Evolutionary conservation across 148 eudicot species (phyloP), one percentile per base, ranked within the genome.

Genomic region (Salicornia ramosissima): DNA sequence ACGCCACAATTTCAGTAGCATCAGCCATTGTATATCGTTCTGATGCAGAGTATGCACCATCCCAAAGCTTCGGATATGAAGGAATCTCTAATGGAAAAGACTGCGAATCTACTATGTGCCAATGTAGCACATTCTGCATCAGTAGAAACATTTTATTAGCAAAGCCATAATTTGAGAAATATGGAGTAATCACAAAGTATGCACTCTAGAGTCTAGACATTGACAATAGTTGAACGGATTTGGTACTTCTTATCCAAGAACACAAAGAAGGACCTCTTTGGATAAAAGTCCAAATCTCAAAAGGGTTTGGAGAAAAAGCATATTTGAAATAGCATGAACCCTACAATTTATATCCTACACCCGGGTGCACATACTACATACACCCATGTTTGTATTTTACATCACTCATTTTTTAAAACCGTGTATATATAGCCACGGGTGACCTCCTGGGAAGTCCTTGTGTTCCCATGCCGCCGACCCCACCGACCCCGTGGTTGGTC

Each of bases 71-170:
- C 34, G 97, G 98, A 75, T 78, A 90, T 50, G 98, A 90, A 65
- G 98, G 96, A 68, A 90, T 85, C 78, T 93, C 96, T 36, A 93
- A 70, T 13, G 98, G 98, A 79, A 93, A 93, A 40, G 97, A 90
- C 69, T 93, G 90, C 62, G 89, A 25, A 73, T 90, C 97, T 67
- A 93, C 96, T 45, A 93, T 90, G 77, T 93, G 98, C 98, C 98
- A 93, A 68, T 93, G 98, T 66, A 93, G 79, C 78, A 93, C 96
- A 80, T 93, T 93, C 97, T 93, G 86, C 77, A 76, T 54, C 47
- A 67, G 22, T 28, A 26, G 59, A 58, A 53, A 24, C 71, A 34
- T 18, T 2, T 5, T 19, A 14, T 42, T 34, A 25, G 42, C 12
- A 50, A 46, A 19, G 16, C 47, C 57, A 29, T 65, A 1, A 57